phyloP scores from a whole-genome alignment of 768 basidiomycete species.

The Psilocybe cubensis region DNA sequence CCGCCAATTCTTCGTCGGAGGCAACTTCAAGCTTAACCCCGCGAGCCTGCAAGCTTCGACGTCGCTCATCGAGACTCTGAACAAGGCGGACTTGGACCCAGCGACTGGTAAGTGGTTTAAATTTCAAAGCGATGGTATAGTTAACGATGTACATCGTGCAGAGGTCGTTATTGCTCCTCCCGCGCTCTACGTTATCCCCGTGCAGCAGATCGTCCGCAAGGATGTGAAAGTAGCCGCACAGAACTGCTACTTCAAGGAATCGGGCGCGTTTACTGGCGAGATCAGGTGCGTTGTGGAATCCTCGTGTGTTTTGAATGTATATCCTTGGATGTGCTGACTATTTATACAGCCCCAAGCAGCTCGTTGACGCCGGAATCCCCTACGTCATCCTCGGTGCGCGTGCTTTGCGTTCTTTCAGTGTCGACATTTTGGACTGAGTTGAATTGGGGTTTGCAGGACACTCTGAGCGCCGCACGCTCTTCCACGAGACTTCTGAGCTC shows the following conservation, averaged over 20 bases:
- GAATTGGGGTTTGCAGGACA: slow-evolving; percentile 73
- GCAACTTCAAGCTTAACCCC: slow-evolving; percentile 99
- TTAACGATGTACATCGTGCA: slow-evolving; percentile 31
- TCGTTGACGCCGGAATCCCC: slow-evolving; percentile 83
- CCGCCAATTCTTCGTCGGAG: slow-evolving; percentile 92
- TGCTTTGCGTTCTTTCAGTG: background rate
- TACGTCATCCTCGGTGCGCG: slow-evolving; percentile 87
- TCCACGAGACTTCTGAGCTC: slow-evolving; percentile 83
- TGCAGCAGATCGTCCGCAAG: slow-evolving; percentile 62
- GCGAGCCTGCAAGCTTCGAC: slow-evolving; percentile 63
- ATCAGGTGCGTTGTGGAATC: slow-evolving; percentile 67
- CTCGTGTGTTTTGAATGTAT: background rate
- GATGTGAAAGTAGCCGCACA: slow-evolving; percentile 87
- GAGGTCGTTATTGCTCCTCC: slow-evolving; percentile 96
- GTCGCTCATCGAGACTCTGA: slow-evolving; percentile 69
- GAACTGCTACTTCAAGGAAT: slow-evolving; percentile 83
- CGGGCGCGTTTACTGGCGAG: slow-evolving; percentile 96
- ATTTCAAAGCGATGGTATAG: background rate
- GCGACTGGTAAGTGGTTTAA: slow-evolving; percentile 61
- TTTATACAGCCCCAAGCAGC: slow-evolving; percentile 69
- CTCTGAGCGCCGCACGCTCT: slow-evolving; percentile 93
- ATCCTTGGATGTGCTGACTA: background rate
- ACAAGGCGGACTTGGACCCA: slow-evolving; percentile 78
- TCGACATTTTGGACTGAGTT: slow-evolving; percentile 6
- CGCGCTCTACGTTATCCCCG: slow-evolving; percentile 80